Conservation (phyloP, 2,329 filamentous ascomycete species). For the Alternaria brassicicola region DNA sequence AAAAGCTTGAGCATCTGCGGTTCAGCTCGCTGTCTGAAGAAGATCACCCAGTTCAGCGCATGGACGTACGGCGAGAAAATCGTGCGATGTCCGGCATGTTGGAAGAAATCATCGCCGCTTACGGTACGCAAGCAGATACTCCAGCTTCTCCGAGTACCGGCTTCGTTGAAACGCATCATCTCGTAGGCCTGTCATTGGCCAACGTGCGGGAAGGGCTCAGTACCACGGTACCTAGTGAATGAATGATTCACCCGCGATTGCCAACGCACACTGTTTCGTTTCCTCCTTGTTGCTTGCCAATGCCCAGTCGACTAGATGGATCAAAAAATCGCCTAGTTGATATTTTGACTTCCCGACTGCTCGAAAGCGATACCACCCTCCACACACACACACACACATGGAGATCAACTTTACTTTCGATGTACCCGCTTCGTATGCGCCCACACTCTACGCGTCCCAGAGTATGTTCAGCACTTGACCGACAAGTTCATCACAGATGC, state of each 20-base stretch:
- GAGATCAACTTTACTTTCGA: slow-evolving; percentile 4
- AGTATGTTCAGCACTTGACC: slow-evolving; percentile 5
- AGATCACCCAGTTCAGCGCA: background rate
- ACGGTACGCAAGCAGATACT: background rate
- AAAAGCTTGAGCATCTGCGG: slow-evolving; percentile 8
- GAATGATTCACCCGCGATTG: background rate
- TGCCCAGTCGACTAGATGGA: too few relatives aligned
- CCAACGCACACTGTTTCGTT: background rate
- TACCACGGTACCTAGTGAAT: slow-evolving; percentile 2
- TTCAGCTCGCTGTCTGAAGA: slow-evolving; percentile 12
- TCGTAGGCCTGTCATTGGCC: background rate
- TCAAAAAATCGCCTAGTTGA: background rate
- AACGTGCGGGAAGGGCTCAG: background rate
- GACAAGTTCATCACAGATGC: background rate
- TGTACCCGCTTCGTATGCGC: slow-evolving; percentile 4
- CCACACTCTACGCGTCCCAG: background rate
- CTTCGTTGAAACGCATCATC: background rate
- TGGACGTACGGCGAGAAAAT: background rate
- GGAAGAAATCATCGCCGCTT: slow-evolving; percentile 11
- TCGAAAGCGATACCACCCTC: background rate
- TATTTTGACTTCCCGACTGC: background rate
- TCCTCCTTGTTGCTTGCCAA: background rate
- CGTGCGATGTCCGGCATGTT: slow-evolving; percentile 13
- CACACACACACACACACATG: background rate
- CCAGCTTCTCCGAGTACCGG: background rate